Evolutionary conservation across 73 alveolate species (phyloP).

Genomic region (Tetrahymena thermophila): DNA sequence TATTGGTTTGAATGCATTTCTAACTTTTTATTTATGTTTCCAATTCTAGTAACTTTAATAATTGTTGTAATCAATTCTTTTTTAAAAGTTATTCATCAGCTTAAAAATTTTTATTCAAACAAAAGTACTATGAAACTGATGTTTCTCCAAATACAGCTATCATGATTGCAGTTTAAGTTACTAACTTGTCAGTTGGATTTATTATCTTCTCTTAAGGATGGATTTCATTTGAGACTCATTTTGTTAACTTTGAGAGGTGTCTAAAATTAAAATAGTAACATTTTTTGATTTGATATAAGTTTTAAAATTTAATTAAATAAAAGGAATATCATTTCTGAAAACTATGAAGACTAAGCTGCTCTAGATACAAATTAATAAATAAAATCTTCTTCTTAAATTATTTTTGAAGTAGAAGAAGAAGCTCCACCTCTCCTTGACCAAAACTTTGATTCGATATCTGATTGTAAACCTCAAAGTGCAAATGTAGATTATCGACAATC

Average conservation of each 20-base stretch:
- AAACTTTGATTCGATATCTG: too few relatives aligned
- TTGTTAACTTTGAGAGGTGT: neutral
- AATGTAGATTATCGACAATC: neutral
- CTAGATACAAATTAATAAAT: neutral
- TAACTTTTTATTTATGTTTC: neutral
- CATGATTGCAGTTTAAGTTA: neutral
- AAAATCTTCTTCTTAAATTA: neutral
- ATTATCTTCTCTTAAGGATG: neutral
- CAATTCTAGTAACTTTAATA: neutral
- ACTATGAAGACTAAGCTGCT: neutral
- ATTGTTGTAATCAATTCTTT: neutral
- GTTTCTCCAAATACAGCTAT: neutral
- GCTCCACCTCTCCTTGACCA: neutral
- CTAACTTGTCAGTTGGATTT: neutral
- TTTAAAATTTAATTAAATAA: too few relatives aligned
- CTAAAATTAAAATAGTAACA: neutral
- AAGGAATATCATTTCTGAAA: neutral
- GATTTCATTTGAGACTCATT: neutral
- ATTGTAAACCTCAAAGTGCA: too few relatives aligned
- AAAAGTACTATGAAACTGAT: neutral
- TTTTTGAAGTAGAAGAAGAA: neutral
- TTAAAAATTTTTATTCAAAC: neutral
- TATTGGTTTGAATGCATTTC: constrained; percentile 8
- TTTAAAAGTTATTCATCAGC: neutral
- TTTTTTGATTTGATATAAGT: neutral